Base-by-base conservation (phyloP, 1,139 yeast genomes). In the Kurtzmaniella quercitrusa region DNA sequence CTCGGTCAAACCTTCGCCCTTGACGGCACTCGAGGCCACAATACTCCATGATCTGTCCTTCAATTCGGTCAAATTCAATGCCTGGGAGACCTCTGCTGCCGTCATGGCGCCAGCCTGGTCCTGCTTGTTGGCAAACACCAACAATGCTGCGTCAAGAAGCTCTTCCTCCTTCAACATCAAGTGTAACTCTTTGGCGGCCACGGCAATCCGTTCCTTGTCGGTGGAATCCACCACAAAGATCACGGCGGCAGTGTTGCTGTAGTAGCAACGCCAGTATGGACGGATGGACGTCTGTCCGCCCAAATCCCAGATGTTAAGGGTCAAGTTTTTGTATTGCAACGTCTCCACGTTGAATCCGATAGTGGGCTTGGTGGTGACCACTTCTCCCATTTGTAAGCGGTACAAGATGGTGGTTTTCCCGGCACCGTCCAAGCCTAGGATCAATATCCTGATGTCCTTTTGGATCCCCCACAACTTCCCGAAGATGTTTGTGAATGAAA, bases 41-140 rank as follows among this genome's bases (percentile, higher is more conserved):
- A 93, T 93, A 57, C 96, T 88, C 98, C 98, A 93, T 60, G 95
- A 87, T 62, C 98, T 79, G 64, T 93, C 98, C 65, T 91, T 91
- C 60, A 93, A 75, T 46, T 88, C 95, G 4, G 91, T 90, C 53
- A 93, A 70, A 50, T 85, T 84, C 52, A 93, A 74, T 14, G 95
- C 91, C 54, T 87, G 89, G 1, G 95, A 84, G 11, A 93, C 97
- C 58, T 93, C 97, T 6, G 96, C 93, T 0, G 97, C 97, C 19
- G 90, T 80, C 71, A 91, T 71, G 1, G 98, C 98, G 10, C 95
- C 96, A 0, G 95, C 87, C 65, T 90, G 96, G 69, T 93, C 98
- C 67, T 93, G 98, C 58, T 93, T 93, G 63, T 93, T 93, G 43
- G 98, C 98, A 73, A 93, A 90, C 47, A 93, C 98, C 56, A 93